Conservation (phyloP, 192 early-diverging fungal species). For the Dissophora globulifera region DNA sequence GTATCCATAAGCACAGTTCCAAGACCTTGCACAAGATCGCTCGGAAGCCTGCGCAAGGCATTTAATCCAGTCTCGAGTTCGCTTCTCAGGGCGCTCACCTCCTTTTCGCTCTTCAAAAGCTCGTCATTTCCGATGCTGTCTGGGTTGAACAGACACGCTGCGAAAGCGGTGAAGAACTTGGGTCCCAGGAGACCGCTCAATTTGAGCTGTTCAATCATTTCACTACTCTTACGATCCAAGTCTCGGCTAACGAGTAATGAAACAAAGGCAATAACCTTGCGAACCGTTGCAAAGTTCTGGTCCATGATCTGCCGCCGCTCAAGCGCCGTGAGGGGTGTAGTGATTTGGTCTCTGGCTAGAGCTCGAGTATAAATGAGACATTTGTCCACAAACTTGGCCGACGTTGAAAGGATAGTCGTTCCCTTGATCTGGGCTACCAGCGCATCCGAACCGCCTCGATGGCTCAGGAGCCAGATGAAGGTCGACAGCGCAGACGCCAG, state of each 20-base stretch:
- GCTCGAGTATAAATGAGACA: constrained; percentile 19
- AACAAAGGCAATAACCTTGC: constrained; percentile 20
- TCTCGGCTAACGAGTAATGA: constrained; percentile 2
- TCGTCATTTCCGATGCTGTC: constrained; percentile 51
- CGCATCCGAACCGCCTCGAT: constrained; percentile 13
- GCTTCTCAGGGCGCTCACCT: constrained; percentile 9
- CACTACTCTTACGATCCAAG: constrained; percentile 11
- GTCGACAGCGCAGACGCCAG: constrained; percentile 37
- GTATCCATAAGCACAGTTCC: constrained; percentile 15
- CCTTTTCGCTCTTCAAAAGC: constrained; percentile 26
- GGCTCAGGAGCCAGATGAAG: constrained; percentile 48
- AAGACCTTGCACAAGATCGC: background rate
- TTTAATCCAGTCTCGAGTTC: constrained; percentile 36
- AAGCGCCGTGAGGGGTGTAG: constrained; percentile 14
- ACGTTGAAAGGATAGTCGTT: background rate
- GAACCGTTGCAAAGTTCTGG: constrained; percentile 32
- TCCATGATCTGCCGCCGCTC: constrained; percentile 31
- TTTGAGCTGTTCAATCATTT: constrained; percentile 9
- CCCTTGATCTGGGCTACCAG: constrained; percentile 8
- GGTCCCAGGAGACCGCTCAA: constrained; percentile 38
- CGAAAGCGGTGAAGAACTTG: constrained; percentile 57
- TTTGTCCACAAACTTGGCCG: constrained; percentile 37
- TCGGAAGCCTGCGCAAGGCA: constrained; percentile 14
- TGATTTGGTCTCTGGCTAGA: background rate
- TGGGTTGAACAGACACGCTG: constrained; percentile 58